Evolutionary conservation across 2,329 filamentous ascomycete genomes (phyloP).

Genomic region (Emergomyces orientalis): DNA sequence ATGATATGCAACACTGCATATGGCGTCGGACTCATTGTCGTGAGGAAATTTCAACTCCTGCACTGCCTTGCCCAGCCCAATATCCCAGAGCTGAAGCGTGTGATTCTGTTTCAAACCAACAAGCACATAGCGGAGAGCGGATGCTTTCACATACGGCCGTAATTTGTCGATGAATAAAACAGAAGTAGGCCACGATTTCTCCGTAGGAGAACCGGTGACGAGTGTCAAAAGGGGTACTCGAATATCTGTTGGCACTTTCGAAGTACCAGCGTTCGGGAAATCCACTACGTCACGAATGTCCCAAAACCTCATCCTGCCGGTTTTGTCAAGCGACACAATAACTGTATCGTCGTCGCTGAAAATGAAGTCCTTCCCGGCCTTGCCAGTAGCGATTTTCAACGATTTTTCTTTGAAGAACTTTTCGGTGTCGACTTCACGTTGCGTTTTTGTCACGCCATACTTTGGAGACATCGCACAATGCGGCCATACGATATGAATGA

Average conservation of each 20-base stretch:
- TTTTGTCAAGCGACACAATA: constrained; percentile 93
- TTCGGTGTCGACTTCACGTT: constrained; percentile 68
- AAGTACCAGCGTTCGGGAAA: constrained; percentile 36
- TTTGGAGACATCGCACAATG: constrained; percentile 43
- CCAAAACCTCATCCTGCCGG: constrained; percentile 95
- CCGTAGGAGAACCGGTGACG: constrained; percentile 72
- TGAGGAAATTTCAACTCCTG: constrained; percentile 96
- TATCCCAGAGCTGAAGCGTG: constrained; percentile 95
- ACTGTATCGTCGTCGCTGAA: constrained; percentile 95
- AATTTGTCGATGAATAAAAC: constrained; percentile 94
- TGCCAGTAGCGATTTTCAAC: constrained; percentile 90
- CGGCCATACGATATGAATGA: constrained; percentile 76
- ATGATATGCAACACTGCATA: constrained; percentile 94
- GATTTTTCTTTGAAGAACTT: constrained; percentile 78
- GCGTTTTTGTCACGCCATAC: constrained; percentile 43
- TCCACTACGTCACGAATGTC: constrained; percentile 68
- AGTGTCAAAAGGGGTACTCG: constrained; percentile 80
- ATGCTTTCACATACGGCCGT: constrained; percentile 81
- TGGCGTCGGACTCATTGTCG: constrained; percentile 91
- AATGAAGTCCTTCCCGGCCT: constrained; percentile 94
- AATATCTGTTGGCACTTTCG: constrained; percentile 56
- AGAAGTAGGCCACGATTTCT: constrained; percentile 95
- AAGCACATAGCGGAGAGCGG: constrained; percentile 87
- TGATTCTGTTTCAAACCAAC: constrained; percentile 99
- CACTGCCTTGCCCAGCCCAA: constrained; percentile 86